Conservation (phyloP, 2,329 filamentous ascomycete species). For the Dactylellina leptospora region DNA sequence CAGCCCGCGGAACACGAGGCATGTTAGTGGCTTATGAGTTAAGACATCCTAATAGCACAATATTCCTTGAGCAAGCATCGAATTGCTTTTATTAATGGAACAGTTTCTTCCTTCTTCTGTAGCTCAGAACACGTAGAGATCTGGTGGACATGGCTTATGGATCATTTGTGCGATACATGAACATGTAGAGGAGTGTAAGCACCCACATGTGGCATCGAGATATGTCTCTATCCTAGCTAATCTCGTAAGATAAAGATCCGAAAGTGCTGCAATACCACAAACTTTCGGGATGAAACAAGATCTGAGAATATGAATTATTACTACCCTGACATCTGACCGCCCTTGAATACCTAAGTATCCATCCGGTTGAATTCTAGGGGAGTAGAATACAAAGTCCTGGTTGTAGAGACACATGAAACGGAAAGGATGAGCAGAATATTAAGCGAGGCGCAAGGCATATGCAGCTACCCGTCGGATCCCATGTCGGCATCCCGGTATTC, state of each 20-base stretch:
- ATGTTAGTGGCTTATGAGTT: no score
- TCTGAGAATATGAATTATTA: slow-evolving; percentile 4
- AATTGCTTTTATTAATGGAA: no score
- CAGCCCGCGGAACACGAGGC: no score
- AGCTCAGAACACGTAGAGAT: no score
- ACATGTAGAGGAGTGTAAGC: background rate
- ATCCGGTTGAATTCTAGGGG: slow-evolving; percentile 11
- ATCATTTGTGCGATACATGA: no score
- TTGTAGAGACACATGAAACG: background rate
- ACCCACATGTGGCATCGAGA: slow-evolving; percentile 2
- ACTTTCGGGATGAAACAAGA: slow-evolving; percentile 1
- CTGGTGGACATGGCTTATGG: no score
- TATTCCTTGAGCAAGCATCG: no score
- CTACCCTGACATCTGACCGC: no score
- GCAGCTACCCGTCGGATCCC: slow-evolving; percentile 14
- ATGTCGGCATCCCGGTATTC: no score
- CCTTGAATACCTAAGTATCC: background rate
- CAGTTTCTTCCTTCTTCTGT: no score
- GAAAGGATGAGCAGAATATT: background rate
- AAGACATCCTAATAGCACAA: no score
- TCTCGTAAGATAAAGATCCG: slow-evolving; percentile 24
- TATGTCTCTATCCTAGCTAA: slow-evolving; percentile 26
- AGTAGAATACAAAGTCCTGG: background rate
- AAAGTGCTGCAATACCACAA: slow-evolving; percentile 26
- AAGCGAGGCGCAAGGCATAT: slow-evolving; percentile 32